Evolutionary conservation across 805 yeast genomes (phyloP), one percentile per base, ranked within the genome.

Genomic region (Metschnikowia reukaufii): DNA sequence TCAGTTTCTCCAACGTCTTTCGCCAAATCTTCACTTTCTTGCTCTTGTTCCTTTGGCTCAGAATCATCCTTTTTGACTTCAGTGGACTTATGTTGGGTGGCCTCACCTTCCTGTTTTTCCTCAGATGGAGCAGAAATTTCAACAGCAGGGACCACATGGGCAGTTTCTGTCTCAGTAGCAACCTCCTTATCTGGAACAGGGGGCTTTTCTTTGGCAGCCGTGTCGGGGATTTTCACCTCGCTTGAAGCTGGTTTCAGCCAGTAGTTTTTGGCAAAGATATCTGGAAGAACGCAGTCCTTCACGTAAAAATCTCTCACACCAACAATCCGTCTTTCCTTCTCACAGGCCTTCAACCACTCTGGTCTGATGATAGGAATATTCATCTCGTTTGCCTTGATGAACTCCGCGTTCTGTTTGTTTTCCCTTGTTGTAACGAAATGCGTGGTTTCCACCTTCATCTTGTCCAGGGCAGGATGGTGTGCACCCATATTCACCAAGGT

Each of bases 341-440:
- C 96, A 70, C 98, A 94, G 0, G 97, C 97, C 65, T 86, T 85
- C 47, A 94, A 72, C 98, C 98, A 94, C 64, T 94, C 97, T 0
- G 99, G 98, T 64, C 96, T 79, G 21, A 94, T 91, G 33, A 94
- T 80, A 2, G 99, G 99, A 46, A 94, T 89, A 62, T 90, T 94
- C 71, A 82, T 79, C 44, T 85, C 90, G 51, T 78, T 76, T 1
- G 98, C 99, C 62, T 82, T 84, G 51, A 82, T 74, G 70, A 80
- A 86, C 65, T 88, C 91, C 15, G 83, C 76, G 42, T 72, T 67
- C n/a, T 88, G 89, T 35, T 72, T 71, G 40, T 83, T 82, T 50
- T 72, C 76, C 43, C 76, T 54, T 17, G 79, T 76, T 13, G 95
- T 84, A n/a, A 94, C 74, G 60, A 86, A 94, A 65, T 94, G 99